Conservation (phyloP, 805 yeast genomes). For the Pichia phayaonensis region DNA sequence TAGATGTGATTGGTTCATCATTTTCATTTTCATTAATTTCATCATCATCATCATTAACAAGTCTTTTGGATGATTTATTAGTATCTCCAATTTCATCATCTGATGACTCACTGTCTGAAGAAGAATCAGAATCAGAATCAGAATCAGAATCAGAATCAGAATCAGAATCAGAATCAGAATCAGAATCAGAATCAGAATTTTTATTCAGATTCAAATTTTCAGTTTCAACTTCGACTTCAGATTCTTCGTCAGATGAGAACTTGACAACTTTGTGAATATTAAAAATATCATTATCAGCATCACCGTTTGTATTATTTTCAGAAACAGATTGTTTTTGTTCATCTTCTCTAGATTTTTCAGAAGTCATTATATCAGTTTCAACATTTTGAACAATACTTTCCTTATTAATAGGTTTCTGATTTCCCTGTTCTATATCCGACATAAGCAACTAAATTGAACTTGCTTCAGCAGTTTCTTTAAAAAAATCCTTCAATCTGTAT, state of each 20-base stretch:
- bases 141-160: conserved; percentile 20
- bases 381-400: background rate
- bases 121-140: background rate
- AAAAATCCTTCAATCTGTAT: background rate
- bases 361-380: background rate
- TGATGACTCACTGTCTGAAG: conserved; percentile 11
- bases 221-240: background rate
- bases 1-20: conserved; percentile 60
- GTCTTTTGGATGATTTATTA: conserved; percentile 12
- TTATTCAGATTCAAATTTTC: background rate
- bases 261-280: conserved; percentile 13
- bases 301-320: background rate
- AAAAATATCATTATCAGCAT: conserved; percentile 10
- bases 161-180: conserved; percentile 20
- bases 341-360: background rate
- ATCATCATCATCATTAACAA: conserved; percentile 12
- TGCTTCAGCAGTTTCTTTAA: background rate
- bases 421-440: background rate
- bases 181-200: conserved; percentile 15
- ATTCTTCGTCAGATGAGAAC: conserved; percentile 20
- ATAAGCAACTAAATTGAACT: background rate
- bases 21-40: conserved; percentile 34
- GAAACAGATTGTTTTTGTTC: background rate
- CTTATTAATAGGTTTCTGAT: background rate
- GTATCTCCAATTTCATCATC: conserved; percentile 17